Evolutionary conservation across 345 rosid genomes (phyloP), one percentile per base, ranked within the genome.

Genomic region (Linum lewisii): DNA sequence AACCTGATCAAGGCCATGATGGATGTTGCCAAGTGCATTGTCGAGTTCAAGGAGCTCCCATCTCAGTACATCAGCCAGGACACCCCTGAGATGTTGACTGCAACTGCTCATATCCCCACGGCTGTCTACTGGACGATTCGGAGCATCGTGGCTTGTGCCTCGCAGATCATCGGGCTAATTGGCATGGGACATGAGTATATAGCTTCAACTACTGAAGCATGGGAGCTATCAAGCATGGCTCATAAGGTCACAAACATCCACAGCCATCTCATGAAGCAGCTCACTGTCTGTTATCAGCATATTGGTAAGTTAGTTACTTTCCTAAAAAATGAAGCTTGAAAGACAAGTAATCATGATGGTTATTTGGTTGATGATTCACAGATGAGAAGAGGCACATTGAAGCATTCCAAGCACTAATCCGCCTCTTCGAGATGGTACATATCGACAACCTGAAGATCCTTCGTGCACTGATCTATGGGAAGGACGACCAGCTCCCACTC

Each of bases 21-120:
- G 69, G 81, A 79, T 45, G 79, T 81, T n/a, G 77, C 86, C 69
- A 81, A 65, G 58, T 79, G 86, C 73, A 72, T 84, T 21, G 69
- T 73, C 52, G 59, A 65, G 70, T 75, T 81, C 71, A 64, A 63
- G 60, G 74, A 76, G 60, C 79, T 78, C 8, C 82, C 82, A 0
- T 19, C 79, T n/a, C 77, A 73, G 22, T 75, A 78, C 68, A 81
- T 75, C 24, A 54, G 73, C 52, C 20, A 69, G 1, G 85, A 75
- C 19, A 24, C 44, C 7, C 78, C 78, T 11, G 73, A 70, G 34
- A 63, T 78, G 59, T 20, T 71, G 0, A 58, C 55, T 20, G 81
- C 85, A 67, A 60, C 69, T 50, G 73, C 79, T 22, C 70, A 73
- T 58, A 75, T 81, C 14, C 85, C 85, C 1, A 74, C 69, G 1